Evolutionary conservation across 2,329 filamentous ascomycete species (phyloP).

Genomic region (Scopulariopsis brevicaulis): DNA sequence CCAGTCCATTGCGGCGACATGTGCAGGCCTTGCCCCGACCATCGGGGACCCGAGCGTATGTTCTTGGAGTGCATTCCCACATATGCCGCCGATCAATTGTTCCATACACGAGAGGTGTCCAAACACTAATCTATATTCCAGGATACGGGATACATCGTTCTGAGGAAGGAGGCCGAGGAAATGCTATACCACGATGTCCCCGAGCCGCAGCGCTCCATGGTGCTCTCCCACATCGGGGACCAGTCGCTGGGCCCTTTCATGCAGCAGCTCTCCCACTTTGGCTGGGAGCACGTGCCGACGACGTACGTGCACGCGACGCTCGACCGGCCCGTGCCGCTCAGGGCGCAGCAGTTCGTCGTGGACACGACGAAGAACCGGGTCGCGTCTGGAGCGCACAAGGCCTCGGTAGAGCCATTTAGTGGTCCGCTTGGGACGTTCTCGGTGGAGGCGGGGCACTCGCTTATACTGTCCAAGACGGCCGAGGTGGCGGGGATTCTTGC

Average conservation of each 20-base stretch:
- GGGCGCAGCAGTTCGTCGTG: not conserved
- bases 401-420: not conserved
- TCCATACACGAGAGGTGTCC: too few species aligned
- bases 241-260: not conserved
- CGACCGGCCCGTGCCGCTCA: not conserved
- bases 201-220: not conserved
- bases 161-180: not conserved
- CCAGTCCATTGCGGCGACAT: not conserved
- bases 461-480: not conserved
- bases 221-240: not conserved
- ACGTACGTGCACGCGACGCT: not conserved
- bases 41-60: too few species aligned
- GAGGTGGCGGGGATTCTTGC: not conserved
- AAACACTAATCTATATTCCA: not conserved
- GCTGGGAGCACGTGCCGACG: not conserved
- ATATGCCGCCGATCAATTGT: too few species aligned
- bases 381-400: not conserved
- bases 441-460: slow-evolving; percentile 1
- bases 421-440: not conserved
- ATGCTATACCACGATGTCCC: slow-evolving; percentile 5
- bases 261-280: not conserved
- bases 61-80: too few species aligned
- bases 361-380: not conserved
- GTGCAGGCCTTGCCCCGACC: not conserved
- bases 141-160: not conserved